Conservation (phyloP, 2,329 filamentous ascomycete genomes). For the Talaromyces sp. region DNA sequence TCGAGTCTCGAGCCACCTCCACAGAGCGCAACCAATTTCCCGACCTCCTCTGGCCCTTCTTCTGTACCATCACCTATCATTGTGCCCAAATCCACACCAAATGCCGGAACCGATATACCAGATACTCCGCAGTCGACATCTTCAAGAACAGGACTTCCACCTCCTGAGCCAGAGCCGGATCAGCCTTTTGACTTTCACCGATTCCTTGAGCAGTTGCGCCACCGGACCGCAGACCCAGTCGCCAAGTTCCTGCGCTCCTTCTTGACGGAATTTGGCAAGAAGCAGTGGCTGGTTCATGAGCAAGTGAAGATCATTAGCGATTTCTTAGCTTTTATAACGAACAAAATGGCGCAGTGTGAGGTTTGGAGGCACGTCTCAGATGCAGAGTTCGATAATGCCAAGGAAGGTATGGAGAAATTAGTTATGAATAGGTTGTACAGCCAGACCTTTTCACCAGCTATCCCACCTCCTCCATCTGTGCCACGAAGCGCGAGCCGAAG, state of each 20-base stretch:
- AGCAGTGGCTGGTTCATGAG: conserved; percentile 99
- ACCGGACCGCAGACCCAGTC: conserved; percentile 96
- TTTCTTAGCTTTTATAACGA: conserved; percentile 92
- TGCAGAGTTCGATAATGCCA: conserved; percentile 95
- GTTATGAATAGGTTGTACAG: conserved; percentile 97
- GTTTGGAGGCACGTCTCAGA: conserved; percentile 96
- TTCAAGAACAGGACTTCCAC: conserved; percentile 53
- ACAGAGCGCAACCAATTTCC: conserved; percentile 45
- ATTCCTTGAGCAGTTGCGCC: conserved; percentile 91
- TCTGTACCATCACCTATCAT: conserved; percentile 26
- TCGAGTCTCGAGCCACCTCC: conserved; percentile 74
- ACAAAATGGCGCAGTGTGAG: conserved; percentile 97
- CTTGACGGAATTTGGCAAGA: conserved; percentile 89
- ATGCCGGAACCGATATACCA: conserved; percentile 28
- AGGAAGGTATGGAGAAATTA: conserved; percentile 98
- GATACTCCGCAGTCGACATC: conserved; percentile 37
- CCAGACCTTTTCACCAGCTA: conserved; percentile 94
- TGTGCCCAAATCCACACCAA: conserved; percentile 30
- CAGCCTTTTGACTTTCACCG: conserved; percentile 96
- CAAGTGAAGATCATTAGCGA: conserved; percentile 99
- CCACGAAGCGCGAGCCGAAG: conserved; percentile 59
- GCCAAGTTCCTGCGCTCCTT: conserved; percentile 95
- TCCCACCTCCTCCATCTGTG: conserved; percentile 73
- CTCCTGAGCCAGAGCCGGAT: conserved; percentile 76
- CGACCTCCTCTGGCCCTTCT: conserved; percentile 23